Evolutionary conservation across 2,329 filamentous ascomycete species (phyloP).

Genomic region (Diaporthe eres): DNA sequence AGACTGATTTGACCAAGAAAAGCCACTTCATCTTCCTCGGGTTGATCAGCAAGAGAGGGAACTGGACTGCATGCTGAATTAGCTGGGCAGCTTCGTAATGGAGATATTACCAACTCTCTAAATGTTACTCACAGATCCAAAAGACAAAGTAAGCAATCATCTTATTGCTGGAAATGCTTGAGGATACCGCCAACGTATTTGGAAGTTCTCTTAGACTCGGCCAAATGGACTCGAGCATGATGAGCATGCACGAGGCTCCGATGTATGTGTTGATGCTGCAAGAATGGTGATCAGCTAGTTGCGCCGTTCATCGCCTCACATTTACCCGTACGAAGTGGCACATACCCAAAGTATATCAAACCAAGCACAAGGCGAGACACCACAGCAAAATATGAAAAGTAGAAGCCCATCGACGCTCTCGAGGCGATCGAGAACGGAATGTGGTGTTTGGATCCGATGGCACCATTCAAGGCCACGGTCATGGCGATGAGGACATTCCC

Average conservation of each 20-base stretch:
- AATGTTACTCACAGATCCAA: slow-evolving; percentile 52
- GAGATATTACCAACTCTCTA: background rate
- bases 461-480: slow-evolving; percentile 61
- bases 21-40: slow-evolving; percentile 59
- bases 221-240: slow-evolving; percentile 57
- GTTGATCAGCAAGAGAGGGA: slow-evolving; percentile 57
- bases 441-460: slow-evolving; percentile 51
- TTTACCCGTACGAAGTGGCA: too few relatives aligned
- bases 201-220: slow-evolving; percentile 55
- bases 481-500: slow-evolving; percentile 59
- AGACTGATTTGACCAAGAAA: slow-evolving; percentile 58
- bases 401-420: slow-evolving; percentile 58
- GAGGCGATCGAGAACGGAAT: slow-evolving; percentile 58
- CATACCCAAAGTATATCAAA: slow-evolving; percentile 56
- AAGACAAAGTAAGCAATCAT: slow-evolving; percentile 62
- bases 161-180: slow-evolving; percentile 52
- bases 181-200: slow-evolving; percentile 54
- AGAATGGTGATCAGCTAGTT: background rate
- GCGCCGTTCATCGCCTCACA: background rate
- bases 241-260: slow-evolving; percentile 41
- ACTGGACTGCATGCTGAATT: slow-evolving; percentile 50
- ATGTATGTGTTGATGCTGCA: slow-evolving; percentile 47
- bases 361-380: slow-evolving; percentile 59
- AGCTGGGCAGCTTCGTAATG: background rate
- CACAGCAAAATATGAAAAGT: slow-evolving; percentile 52